Percentiles rank a stretch among this genome's conserved stretches.
Evolutionary conservation across 768 basidiomycete species (phyloP).

Genomic region (Lentinus tigrinus): DNA sequence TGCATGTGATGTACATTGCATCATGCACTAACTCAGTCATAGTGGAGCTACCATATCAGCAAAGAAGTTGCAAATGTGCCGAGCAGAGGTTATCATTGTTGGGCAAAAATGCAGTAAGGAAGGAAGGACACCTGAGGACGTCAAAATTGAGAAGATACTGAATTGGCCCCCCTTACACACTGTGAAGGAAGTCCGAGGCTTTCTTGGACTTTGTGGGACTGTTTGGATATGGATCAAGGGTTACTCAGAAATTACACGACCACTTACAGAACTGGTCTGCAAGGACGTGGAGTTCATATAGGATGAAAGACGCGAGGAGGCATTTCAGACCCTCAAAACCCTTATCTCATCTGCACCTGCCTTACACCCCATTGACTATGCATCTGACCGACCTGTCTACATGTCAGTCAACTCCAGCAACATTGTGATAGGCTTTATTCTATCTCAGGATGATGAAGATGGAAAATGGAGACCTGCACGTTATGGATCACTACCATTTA

Average conservation of each 20-base stretch:
- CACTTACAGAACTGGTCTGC: slow-evolving; percentile 10
- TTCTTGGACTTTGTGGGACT: slow-evolving; percentile 19
- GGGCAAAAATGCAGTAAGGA: slow-evolving; percentile 10
- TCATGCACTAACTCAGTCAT: slow-evolving; percentile 16
- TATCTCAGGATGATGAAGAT: slow-evolving; percentile 32
- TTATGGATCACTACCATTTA: slow-evolving; percentile 37
- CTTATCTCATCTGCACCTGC: slow-evolving; percentile 25
- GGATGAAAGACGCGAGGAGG: slow-evolving; percentile 25
- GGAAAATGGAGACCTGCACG: slow-evolving; percentile 22
- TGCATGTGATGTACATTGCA: slow-evolving; percentile 15
- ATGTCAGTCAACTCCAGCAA: slow-evolving; percentile 38
- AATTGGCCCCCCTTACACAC: slow-evolving; percentile 11
- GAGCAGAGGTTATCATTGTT: slow-evolving; percentile 4
- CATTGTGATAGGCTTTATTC: slow-evolving; percentile 36
- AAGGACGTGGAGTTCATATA: slow-evolving; percentile 32
- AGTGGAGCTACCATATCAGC: slow-evolving; percentile 14
- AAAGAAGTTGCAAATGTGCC: background rate
- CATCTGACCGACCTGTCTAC: slow-evolving; percentile 25
- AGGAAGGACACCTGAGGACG: slow-evolving; percentile 12
- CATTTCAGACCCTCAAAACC: slow-evolving; percentile 31
- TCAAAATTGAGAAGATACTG: slow-evolving; percentile 10
- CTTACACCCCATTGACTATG: slow-evolving; percentile 34
- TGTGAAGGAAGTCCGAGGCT: slow-evolving; percentile 17
- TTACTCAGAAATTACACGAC: slow-evolving; percentile 7
- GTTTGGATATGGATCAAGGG: slow-evolving; percentile 19